phyloP scores from a whole-genome alignment of 805 yeast genomes.

The Wickerhamiella siamensis region DNA sequence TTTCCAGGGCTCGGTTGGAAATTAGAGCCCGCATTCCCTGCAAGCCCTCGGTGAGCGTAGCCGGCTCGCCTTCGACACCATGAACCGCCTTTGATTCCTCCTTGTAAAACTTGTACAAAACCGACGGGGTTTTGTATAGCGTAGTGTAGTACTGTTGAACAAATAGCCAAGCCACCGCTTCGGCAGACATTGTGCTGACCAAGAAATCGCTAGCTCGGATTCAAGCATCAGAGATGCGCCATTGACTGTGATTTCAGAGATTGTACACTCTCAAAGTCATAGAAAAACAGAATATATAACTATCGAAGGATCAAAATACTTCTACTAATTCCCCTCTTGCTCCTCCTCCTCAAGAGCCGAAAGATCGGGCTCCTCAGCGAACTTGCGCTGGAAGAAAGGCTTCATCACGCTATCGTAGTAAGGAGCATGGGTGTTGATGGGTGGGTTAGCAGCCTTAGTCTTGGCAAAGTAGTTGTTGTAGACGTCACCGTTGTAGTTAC shows the following conservation, averaged over 20 bases:
- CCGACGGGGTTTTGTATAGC: slow-evolving; percentile 23
- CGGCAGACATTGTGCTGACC: background rate
- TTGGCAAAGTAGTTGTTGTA: slow-evolving; percentile 59
- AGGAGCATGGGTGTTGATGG: slow-evolving; percentile 39
- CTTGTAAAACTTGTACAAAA: slow-evolving; percentile 26
- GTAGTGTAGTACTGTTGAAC: slow-evolving; percentile 28
- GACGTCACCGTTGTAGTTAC: slow-evolving; percentile 67
- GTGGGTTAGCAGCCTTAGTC: slow-evolving; percentile 38
- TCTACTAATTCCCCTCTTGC: slow-evolving; percentile 4
- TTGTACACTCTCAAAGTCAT: too few species aligned
- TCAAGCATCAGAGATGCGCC: too few species aligned
- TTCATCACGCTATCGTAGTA: slow-evolving; percentile 30
- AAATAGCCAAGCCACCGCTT: slow-evolving; percentile 27
- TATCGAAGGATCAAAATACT: background rate
- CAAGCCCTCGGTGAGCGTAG: slow-evolving; percentile 20
- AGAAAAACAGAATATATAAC: background rate
- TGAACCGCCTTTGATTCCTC: slow-evolving; percentile 24
- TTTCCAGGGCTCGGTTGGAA: slow-evolving; percentile 20
- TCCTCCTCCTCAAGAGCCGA: slow-evolving; percentile 11
- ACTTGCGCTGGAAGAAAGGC: slow-evolving; percentile 25
- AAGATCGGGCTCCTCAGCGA: slow-evolving; percentile 14
- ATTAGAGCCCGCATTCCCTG: slow-evolving; percentile 22
- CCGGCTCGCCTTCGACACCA: slow-evolving; percentile 27
- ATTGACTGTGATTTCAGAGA: too few species aligned
- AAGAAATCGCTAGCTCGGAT: too few species aligned